Conservation (phyloP, 371 early-diverging fungal genomes). For the Rhizopus microsporus region DNA sequence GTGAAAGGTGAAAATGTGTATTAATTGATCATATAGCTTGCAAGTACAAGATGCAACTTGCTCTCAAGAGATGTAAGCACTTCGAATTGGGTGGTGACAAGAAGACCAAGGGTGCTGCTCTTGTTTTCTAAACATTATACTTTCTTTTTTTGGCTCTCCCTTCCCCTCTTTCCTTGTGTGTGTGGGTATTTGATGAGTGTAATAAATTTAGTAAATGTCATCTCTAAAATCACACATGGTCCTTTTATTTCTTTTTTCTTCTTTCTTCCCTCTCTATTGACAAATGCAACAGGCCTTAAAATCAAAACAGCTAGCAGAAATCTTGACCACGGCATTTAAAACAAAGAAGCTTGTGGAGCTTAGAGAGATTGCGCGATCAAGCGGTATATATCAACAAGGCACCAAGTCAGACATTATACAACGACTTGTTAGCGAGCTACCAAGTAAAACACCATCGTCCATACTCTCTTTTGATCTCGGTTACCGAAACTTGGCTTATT, state of each 20-base stretch:
- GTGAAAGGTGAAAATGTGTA: background rate
- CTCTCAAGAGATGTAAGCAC: constrained; percentile 99
- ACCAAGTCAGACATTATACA: background rate
- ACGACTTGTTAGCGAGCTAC: background rate
- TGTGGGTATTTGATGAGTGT: no score
- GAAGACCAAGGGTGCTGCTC: constrained; percentile 78
- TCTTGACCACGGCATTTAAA: no score
- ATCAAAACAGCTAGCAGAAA: no score
- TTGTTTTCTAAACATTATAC: constrained; percentile 60
- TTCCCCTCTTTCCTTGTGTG: no score
- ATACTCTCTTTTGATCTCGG: constrained; percentile 78
- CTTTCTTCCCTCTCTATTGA: no score
- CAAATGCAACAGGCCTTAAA: no score
- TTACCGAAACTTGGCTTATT: constrained; percentile 69
- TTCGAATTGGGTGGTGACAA: constrained; percentile 99
- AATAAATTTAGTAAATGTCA: no score
- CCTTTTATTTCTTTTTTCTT: no score
- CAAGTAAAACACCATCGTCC: constrained; percentile 8
- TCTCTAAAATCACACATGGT: no score
- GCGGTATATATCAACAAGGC: background rate
- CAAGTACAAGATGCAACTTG: constrained; percentile 93
- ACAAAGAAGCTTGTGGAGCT: background rate
- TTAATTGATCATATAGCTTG: constrained; percentile 56
- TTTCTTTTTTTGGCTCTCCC: no score
- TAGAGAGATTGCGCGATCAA: background rate